Conservation (phyloP, 768 basidiomycete genomes). For the Kwoniella heveanensis region DNA sequence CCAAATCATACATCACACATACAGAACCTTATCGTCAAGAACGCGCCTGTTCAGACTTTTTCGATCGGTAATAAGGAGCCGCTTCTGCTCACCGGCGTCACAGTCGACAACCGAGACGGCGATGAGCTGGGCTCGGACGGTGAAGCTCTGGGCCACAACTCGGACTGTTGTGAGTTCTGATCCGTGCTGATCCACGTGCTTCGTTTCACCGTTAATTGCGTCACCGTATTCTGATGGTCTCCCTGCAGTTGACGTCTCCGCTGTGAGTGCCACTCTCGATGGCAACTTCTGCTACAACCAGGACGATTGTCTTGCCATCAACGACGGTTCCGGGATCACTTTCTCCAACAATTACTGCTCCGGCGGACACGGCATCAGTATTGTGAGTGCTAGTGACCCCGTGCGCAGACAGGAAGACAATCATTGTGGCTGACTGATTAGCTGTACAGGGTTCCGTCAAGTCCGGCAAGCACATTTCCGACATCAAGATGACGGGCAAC, state of each 20-base stretch:
- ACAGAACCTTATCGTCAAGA: constrained; percentile 7
- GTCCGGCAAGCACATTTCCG: constrained; percentile 1
- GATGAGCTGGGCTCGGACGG: background rate
- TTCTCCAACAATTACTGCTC: constrained; percentile 11
- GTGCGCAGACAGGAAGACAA: too few relatives aligned
- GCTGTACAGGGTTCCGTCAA: constrained; percentile 14
- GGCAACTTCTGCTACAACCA: constrained; percentile 8
- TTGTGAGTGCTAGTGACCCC: constrained; percentile 1
- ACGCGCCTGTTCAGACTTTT: constrained; percentile 9
- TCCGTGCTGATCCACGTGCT: too few relatives aligned
- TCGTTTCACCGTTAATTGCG: too few relatives aligned
- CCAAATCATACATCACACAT: too few relatives aligned
- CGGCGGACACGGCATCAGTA: constrained; percentile 9
- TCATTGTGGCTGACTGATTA: background rate
- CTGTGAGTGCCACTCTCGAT: constrained; percentile 3
- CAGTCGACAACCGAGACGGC: constrained; percentile 6
- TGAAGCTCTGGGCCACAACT: background rate
- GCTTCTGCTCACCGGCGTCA: constrained; percentile 6
- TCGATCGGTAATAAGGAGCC: constrained; percentile 8
- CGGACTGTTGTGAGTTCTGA: constrained; percentile 10
- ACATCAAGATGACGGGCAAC: constrained; percentile 4
- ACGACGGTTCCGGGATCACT: constrained; percentile 2
- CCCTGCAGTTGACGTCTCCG: constrained; percentile 17
- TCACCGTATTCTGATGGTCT: too few relatives aligned
- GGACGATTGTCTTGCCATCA: constrained; percentile 14